Base-by-base conservation (phyloP, 2,329 filamentous ascomycete species). In the Corynespora cassiicola region DNA sequence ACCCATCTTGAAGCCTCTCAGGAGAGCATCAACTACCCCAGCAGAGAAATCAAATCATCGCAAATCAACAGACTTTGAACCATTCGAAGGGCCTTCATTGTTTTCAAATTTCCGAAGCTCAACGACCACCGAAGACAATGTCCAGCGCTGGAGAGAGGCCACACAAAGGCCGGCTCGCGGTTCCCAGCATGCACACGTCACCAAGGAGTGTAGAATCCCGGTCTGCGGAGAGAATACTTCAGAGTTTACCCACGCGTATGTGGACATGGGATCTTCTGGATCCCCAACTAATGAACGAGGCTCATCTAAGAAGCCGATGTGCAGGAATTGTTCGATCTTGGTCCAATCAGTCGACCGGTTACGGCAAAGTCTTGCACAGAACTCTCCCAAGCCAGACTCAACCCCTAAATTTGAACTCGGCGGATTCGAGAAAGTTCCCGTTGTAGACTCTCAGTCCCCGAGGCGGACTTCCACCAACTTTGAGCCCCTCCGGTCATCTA, bases 251-350 rank as follows among this genome's bases (percentile, higher is more conserved):
- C 58, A 63, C 20, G 25, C 54, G 0, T 57, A 53, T 29, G 25
- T 59, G 33, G 38, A 42, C 19, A 36, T 38, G n/a, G 25, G 25
- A 11, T 31, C 14, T 8, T 11, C 10, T 4, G 4, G 26, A 16
- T 11, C 18, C 2, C 15, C 22, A 29, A 15, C 36, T 6, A 23
- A 16, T 17, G 23, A 11, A 5, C 25, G n/a, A 10, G 29, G 10
- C 4, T 24, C 2, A 25, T 8, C 17, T 18, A 8, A 8, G 21
- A 38, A 38, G 10, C 28, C 45, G 5, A 7, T 27, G 6, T 63
- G 59, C 47, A 47, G 43, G 14, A 50, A 59, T n/a, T 63, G 59
- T 26, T 24, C 34, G 4, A 56, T 63, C 11, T 48, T 63, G 3
- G 46, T 50, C 18, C 51, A 61, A 28, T 47, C 58, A 2, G 25